Conservation (phyloP, 2,329 filamentous ascomycete genomes). For the Kalaharituber pfeilii region DNA sequence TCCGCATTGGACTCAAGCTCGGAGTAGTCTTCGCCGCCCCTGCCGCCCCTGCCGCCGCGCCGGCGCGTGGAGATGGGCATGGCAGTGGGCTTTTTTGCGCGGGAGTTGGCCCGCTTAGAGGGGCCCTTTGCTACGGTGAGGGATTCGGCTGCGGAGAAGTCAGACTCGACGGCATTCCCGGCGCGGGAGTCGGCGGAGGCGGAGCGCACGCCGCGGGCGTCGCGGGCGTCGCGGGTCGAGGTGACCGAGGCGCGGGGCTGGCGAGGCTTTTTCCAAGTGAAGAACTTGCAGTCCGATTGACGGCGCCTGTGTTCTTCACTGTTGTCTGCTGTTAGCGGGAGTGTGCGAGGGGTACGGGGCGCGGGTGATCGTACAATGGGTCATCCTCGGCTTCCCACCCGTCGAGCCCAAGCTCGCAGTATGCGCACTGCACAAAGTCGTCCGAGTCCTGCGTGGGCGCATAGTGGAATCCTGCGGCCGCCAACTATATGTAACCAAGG, state of each 20-base stretch:
- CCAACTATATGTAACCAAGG: constrained; percentile 58
- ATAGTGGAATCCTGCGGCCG: constrained; percentile 85
- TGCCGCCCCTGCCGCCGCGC: neutral
- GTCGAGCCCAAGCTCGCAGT: constrained; percentile 77
- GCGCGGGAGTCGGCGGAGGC: neutral
- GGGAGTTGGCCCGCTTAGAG: neutral
- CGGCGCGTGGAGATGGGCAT: too few relatives aligned
- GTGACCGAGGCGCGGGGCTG: constrained; percentile 9
- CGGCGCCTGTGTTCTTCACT: constrained; percentile 76
- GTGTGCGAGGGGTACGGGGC: neutral
- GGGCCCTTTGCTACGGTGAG: neutral
- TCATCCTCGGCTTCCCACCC: constrained; percentile 91
- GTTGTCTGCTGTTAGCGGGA: constrained; percentile 5
- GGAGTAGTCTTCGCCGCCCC: neutral
- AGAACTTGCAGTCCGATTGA: constrained; percentile 67
- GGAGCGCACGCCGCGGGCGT: neutral
- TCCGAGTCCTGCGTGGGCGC: constrained; percentile 67
- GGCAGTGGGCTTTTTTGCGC: too few relatives aligned
- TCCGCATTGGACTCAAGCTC: constrained; percentile 4
- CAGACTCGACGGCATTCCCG: neutral
- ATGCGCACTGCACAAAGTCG: constrained; percentile 79
- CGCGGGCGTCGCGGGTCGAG: constrained; percentile 2
- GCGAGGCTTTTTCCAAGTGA: constrained; percentile 41
- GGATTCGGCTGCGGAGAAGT: neutral
- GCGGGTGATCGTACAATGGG: constrained; percentile 45